A percentile compares a stretch with the other conserved stretches of the same genome.
Conservation (phyloP, 2,329 filamentous ascomycete genomes). For the Ustulina deusta region DNA sequence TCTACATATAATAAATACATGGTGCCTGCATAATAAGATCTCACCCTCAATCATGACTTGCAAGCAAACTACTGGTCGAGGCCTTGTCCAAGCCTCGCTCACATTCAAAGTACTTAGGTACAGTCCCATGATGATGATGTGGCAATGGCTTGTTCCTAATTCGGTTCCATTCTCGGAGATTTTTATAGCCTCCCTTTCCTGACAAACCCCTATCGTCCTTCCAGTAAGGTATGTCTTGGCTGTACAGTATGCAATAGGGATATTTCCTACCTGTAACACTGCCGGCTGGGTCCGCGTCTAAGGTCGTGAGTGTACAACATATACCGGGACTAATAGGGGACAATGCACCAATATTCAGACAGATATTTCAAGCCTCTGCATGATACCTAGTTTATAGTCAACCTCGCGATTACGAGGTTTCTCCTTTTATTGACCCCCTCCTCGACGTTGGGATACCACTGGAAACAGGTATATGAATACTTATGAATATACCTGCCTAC, state of each 20-base stretch:
- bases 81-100: constrained; percentile 1
- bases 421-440: constrained; percentile 3
- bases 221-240: constrained; percentile 23
- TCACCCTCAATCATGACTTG: constrained; percentile 26
- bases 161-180: constrained; percentile 32
- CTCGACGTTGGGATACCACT: neutral
- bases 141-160: constrained; percentile 36
- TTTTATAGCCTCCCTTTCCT: constrained; percentile 32
- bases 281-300: neutral
- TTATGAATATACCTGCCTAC: neutral
- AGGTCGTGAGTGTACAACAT: constrained; percentile 6
- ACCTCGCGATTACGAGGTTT: constrained; percentile 20
- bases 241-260: constrained; percentile 4
- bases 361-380: constrained; percentile 21
- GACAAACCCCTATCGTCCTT: constrained; percentile 24
- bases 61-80: constrained; percentile 17
- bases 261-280: no score
- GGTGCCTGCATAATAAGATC: neutral
- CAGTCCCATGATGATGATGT: constrained; percentile 28
- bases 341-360: neutral
- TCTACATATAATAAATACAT: neutral
- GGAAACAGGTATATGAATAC: neutral
- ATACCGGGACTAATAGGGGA: constrained; percentile 5
- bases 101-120: neutral
- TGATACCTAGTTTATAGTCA: constrained; percentile 2